phyloP scores from a whole-genome alignment of 495 filamentous ascomycete species.

The Annulohypoxylon moriforme region DNA sequence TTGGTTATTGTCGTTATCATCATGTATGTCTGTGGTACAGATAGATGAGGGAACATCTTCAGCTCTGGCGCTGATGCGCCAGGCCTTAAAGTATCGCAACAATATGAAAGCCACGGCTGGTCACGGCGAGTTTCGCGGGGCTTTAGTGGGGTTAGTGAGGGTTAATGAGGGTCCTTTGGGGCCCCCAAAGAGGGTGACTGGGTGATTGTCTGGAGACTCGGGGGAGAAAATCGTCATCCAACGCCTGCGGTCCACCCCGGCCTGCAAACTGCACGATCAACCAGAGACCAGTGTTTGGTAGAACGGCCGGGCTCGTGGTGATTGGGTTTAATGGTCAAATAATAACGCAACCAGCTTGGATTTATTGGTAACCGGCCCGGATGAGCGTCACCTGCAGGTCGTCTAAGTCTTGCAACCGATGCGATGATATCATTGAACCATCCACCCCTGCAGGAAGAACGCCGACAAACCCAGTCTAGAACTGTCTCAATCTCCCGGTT shows the following conservation, averaged over 20 bases:
- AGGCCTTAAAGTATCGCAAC: constrained; percentile 40
- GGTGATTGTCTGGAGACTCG: constrained; percentile 41
- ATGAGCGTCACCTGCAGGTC: constrained; percentile 35
- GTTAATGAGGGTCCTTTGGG: not conserved
- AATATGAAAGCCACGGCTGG: constrained; percentile 46
- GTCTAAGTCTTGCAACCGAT: constrained; percentile 24
- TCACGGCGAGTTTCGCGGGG: constrained; percentile 53
- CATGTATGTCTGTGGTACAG: constrained; percentile 20
- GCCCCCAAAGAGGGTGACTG: not conserved
- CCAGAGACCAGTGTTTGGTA: constrained; percentile 2
- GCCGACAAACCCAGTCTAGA: constrained; percentile 30
- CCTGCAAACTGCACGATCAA: constrained; percentile 26
- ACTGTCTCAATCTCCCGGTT: constrained; percentile 15
- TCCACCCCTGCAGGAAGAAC: constrained; percentile 34
- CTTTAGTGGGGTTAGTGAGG: constrained; percentile 52
- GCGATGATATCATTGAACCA: constrained; percentile 47
- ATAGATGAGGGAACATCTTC: constrained; percentile 36
- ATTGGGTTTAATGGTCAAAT: constrained; percentile 31
- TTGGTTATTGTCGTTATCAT: constrained; percentile 28
- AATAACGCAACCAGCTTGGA: constrained; percentile 36
- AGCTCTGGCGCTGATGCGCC: constrained; percentile 50
- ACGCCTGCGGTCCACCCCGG: constrained; percentile 23
- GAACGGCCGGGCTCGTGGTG: constrained; percentile 17
- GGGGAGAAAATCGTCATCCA: constrained; percentile 39
- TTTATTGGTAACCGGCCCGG: constrained; percentile 43